Evolutionary conservation across 1,139 yeast species (phyloP).

Genomic region (Nakaseomyces delphensis): DNA sequence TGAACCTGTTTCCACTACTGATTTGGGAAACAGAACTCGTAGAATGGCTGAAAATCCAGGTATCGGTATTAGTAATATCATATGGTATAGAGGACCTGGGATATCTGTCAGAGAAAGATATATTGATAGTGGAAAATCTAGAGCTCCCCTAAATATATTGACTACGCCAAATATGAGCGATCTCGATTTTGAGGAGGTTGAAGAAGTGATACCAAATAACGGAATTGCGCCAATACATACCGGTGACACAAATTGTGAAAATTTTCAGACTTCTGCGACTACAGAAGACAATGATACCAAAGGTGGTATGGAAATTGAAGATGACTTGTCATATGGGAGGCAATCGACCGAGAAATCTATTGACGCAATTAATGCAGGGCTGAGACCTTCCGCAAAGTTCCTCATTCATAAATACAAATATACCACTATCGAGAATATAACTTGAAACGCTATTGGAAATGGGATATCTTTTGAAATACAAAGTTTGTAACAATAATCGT

Average conservation of each 20-base stretch:
- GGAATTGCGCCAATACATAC: no score
- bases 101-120: constrained; percentile 47
- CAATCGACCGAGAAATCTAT: constrained; percentile 14
- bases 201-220: constrained; percentile 12
- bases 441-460: not conserved
- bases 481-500: constrained; percentile 5
- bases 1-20: not conserved
- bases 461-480: not conserved
- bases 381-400: constrained; percentile 28
- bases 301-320: constrained; percentile 7
- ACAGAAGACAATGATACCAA: no score
- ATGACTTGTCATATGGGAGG: constrained; percentile 14
- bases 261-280: not conserved
- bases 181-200: constrained; percentile 22
- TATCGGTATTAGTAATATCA: not conserved
- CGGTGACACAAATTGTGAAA: no score
- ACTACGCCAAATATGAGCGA: constrained; percentile 15
- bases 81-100: constrained; percentile 80
- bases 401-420: constrained; percentile 3
- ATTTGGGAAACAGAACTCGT: constrained; percentile 1
- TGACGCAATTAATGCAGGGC: constrained; percentile 22
- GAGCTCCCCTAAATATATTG: constrained; percentile 10
- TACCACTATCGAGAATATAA: constrained; percentile 4
- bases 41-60: not conserved
- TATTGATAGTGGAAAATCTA: constrained; percentile 19